phyloP scores from a whole-genome alignment of 139 green algal genomes.

The Pleodorina starrii region DNA sequence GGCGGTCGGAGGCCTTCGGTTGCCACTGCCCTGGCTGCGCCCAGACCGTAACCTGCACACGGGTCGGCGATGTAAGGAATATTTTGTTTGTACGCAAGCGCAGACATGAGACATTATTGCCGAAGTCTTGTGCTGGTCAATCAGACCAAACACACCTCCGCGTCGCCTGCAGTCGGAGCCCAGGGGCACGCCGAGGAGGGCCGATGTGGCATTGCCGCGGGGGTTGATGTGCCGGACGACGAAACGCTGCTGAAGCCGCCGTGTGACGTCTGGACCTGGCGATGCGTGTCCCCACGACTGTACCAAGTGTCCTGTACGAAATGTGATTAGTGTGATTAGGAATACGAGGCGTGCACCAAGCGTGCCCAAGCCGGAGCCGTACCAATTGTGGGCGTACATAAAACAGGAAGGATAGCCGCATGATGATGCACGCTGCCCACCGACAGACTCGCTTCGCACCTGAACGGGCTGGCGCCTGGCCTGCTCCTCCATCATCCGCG shows the following conservation, averaged over 20 bases:
- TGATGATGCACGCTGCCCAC: too few species aligned
- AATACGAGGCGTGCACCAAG: too few species aligned
- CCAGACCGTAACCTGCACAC: not conserved
- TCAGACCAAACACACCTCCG: not conserved
- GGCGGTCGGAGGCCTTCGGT: constrained; percentile 4
- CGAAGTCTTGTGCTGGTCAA: too few species aligned
- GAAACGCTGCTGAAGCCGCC: not conserved
- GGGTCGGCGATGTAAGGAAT: not conserved
- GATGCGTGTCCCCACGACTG: constrained; percentile 34
- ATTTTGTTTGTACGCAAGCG: too few species aligned
- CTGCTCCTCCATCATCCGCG: not conserved
- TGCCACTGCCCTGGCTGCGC: not conserved
- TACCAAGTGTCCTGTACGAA: constrained; percentile 30
- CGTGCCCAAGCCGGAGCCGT: too few species aligned
- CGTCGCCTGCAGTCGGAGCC: not conserved
- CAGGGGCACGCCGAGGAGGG: constrained; percentile 7
- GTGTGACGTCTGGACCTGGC: not conserved
- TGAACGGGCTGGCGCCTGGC: constrained; percentile 1
- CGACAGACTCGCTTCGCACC: too few species aligned
- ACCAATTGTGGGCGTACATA: too few species aligned
- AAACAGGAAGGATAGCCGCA: too few species aligned
- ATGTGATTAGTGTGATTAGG: not conserved
- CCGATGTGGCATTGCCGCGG: not conserved
- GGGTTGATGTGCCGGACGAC: not conserved
- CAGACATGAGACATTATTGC: too few species aligned